Evolutionary conservation across 2,329 filamentous ascomycete genomes (phyloP), one percentile per base, ranked within the genome.

Genomic region (Ceratocystis destructans): DNA sequence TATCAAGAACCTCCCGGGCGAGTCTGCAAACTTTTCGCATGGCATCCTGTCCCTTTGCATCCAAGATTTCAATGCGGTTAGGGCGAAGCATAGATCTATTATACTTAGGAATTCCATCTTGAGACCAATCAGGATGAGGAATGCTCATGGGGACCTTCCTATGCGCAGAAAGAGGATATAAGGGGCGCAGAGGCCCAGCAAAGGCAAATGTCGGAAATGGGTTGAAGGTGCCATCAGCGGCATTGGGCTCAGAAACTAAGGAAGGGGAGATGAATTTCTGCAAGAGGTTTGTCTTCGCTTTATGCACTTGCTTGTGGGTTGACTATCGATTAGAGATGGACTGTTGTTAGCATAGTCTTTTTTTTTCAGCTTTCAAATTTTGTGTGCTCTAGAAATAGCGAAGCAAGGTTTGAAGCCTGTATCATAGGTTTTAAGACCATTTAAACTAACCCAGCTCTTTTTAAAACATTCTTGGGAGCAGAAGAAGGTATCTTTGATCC

Each of bases 401-500:
- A 41, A 41, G 37, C 15, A 15, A 10, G 12, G 37, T 41, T 41
- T 41, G 37, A 41, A 41, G 12, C 37, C 22, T 53, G 3, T 4
- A 48, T 48, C 15, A 15, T 53, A 12, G 48, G 15, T 41, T 61
- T 61, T 8, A 37, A 33, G 62, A 20, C 22, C 17, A 22, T 65
- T 45, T 48, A 37, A 71, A 71, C 84, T 72, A 85, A 97, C 94
- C 94, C 94, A 99, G 80, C 91, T 99, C 76, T 86, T 87, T 82
- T 96, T 97, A 79, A 99, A 99, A 80, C 94, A 99, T 72, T 97
- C 94, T 76, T 99, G 94, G 33, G 91, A 91, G 80, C 94, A 99
- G 79, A 97, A 99, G 78, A 86, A 96, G 79, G 90, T 96, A 73
- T 94, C 90, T 74, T 92, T 86, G 72, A 86, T 87, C 65, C 88